Conservation (phyloP, 306 rosid species). For the Medicago arabica region DNA sequence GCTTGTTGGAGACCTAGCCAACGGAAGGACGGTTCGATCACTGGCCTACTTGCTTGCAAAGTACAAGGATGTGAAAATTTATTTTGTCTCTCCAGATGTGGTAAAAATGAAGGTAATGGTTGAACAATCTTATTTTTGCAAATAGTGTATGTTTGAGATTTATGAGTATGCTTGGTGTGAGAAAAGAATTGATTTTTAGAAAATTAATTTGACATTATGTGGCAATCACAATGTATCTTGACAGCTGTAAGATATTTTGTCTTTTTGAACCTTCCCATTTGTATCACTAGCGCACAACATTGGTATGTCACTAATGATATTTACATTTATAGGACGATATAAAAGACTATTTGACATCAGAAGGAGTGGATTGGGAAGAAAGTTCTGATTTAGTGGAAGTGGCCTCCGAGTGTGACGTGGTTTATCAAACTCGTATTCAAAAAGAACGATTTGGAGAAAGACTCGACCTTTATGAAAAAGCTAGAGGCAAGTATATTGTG, state of each 20-base stretch:
- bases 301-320: conserved; percentile 20
- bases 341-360: conserved; percentile 73
- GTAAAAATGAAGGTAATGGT: conserved; percentile 83
- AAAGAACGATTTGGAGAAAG: conserved; percentile 82
- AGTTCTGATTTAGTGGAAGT: conserved; percentile 82
- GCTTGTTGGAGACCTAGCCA: conserved; percentile 90
- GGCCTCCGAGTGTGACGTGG: conserved; percentile 80
- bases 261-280: conserved; percentile 8
- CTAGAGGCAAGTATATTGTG: conserved; percentile 89
- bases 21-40: conserved; percentile 90
- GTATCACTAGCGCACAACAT: conserved; percentile 4
- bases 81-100: conserved; percentile 78
- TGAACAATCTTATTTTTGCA: conserved; percentile 21
- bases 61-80: conserved; percentile 74
- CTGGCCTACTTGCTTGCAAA: conserved; percentile 86
- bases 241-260: neutral
- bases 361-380: conserved; percentile 84
- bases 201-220: conserved; percentile 23
- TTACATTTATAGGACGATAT: conserved; percentile 73
- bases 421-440: conserved; percentile 93
- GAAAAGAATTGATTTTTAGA: neutral
- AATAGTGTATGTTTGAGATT: conserved; percentile 23
- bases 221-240: conserved; percentile 11
- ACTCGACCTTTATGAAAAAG: conserved; percentile 77
- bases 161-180: neutral